These are phyloP conservation scores for Centrapalus pauciflorus DNA, from an alignment of 129 eudicot genomes.

Conservation along the genomic window DNA sequence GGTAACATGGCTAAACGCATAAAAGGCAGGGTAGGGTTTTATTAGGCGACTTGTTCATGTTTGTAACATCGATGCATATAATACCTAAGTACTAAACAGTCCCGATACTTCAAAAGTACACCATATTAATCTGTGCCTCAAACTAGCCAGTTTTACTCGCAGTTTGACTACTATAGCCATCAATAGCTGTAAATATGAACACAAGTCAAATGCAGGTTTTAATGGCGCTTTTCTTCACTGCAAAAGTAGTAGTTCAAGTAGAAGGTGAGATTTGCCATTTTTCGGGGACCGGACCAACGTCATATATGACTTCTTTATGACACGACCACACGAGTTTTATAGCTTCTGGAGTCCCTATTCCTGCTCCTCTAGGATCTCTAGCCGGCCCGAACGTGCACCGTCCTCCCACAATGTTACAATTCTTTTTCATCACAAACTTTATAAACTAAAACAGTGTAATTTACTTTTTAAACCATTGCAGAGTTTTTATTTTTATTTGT, in stretches of 20 bases:
- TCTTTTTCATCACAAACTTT: not conserved
- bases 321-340: slow-evolving; percentile 98
- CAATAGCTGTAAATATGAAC: not conserved
- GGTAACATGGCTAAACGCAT: too few species aligned
- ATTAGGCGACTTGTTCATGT: not conserved
- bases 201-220: not conserved
- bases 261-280: slow-evolving; percentile 70
- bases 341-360: slow-evolving; percentile 98
- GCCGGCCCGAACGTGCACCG: slow-evolving; percentile 91
- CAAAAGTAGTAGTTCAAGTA: slow-evolving; percentile 36
- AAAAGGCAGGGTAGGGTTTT: not conserved
- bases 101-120: not conserved
- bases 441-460: not conserved
- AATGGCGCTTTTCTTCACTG: not conserved
- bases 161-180: not conserved
- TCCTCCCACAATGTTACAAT: too few species aligned
- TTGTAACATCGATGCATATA: not conserved
- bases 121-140: not conserved
- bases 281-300: slow-evolving; percentile 71
- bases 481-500: too few species aligned
- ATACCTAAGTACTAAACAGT: not conserved
- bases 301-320: slow-evolving; percentile 93
- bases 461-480: not conserved
- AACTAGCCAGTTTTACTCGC: slow-evolving; percentile 15
- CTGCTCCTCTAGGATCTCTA: slow-evolving; percentile 99